Percentiles rank a stretch among this genome's conserved stretches.
These are phyloP conservation scores for Leptographium lundbergii DNA, from an alignment of 2,329 filamentous ascomycete species.

Conservation along the genomic window DNA sequence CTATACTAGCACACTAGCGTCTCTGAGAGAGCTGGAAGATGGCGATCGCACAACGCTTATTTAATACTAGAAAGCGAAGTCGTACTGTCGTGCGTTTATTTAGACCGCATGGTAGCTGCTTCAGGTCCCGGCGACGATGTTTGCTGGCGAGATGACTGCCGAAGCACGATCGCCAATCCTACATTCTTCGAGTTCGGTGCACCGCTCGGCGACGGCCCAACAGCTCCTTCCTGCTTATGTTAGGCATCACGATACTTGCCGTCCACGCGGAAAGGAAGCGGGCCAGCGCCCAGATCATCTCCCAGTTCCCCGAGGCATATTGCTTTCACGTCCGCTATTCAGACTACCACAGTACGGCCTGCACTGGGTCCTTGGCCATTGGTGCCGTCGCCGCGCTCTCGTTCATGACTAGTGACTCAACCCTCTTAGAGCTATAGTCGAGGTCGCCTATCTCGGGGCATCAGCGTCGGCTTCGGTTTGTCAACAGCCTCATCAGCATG, in stretches of 20 bases:
- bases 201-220: constrained; percentile 42
- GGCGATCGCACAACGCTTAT: too few species aligned
- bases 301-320: constrained; percentile 80
- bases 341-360: constrained; percentile 87
- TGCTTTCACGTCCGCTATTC: constrained; percentile 95
- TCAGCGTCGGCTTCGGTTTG: constrained; percentile 94
- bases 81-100: too few species aligned
- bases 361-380: too few species aligned
- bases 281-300: constrained; percentile 77
- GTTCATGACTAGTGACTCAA: constrained; percentile 85
- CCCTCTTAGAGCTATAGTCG: constrained; percentile 81
- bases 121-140: too few species aligned
- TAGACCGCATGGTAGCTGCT: too few species aligned
- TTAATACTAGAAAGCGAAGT: too few species aligned
- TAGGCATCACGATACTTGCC: constrained; percentile 90
- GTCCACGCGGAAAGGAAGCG: constrained; percentile 99
- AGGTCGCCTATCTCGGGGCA: constrained; percentile 80
- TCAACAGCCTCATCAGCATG: constrained; percentile 98
- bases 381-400: constrained; percentile 88
- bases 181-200: too few species aligned
- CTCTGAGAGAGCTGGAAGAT: too few species aligned
- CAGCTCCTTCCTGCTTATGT: constrained; percentile 89
- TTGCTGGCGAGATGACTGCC: too few species aligned
- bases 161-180: too few species aligned
- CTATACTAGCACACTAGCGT: too few species aligned